A percentile compares a stretch with the other conserved stretches of the same genome.
Conservation (phyloP, 148 eudicot species). For the Chenopodium quinoa region DNA sequence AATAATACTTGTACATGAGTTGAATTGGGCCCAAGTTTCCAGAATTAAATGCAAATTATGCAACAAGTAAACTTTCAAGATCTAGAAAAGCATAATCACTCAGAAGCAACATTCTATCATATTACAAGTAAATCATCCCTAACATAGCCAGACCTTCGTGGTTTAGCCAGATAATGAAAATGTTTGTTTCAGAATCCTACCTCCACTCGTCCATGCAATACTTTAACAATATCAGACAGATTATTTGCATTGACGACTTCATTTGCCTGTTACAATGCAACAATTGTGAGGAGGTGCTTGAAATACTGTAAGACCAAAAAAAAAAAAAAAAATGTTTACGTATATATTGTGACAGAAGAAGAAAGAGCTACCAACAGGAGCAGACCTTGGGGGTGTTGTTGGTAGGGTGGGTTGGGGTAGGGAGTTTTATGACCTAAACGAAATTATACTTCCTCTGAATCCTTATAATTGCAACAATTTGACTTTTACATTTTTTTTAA, state of each 20-base stretch:
- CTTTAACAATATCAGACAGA: conserved; percentile 71
- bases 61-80: not conserved
- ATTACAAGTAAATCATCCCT: conserved; percentile 12
- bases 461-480: too few species aligned
- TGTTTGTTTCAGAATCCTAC: conserved; percentile 36
- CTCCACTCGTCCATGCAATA: conserved; percentile 97
- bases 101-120: not conserved
- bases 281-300: conserved; percentile 15
- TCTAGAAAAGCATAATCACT: not conserved
- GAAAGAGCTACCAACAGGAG: not conserved
- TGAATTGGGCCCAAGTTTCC: not conserved
- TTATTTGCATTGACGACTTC: conserved; percentile 96
- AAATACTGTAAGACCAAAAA: not conserved
- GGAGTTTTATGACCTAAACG: too few species aligned
- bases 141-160: not conserved
- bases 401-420: too few species aligned
- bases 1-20: not conserved
- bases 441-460: too few species aligned
- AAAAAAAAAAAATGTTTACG: not conserved
- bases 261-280: conserved; percentile 58
- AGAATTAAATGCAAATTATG: not conserved
- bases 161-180: not conserved
- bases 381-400: too few species aligned
- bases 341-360: not conserved
- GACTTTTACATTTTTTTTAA: too few species aligned